A percentile compares a stretch with the other conserved stretches of the same genome.
Conservation (phyloP, 2,329 filamentous ascomycete species). For the Apiospora phragmitis region DNA sequence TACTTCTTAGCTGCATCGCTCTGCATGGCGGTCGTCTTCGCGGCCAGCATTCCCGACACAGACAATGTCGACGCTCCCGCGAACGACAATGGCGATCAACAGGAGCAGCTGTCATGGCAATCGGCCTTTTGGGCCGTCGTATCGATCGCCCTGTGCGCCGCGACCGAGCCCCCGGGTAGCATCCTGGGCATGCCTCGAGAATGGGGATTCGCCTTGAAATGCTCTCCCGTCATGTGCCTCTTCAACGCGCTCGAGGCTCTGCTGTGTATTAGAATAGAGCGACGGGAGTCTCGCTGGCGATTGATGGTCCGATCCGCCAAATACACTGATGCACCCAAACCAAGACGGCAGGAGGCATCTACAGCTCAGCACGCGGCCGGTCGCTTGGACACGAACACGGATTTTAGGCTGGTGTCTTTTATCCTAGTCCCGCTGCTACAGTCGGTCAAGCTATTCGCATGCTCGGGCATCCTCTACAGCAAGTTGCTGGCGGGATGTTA, state of each 20-base stretch:
- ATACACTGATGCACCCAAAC: neutral
- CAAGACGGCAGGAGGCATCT: neutral
- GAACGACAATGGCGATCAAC: neutral
- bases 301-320: neutral
- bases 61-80: neutral
- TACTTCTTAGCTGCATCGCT: neutral
- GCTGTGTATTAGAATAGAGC: neutral
- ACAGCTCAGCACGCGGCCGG: neutral
- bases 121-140: neutral
- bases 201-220: neutral
- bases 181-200: neutral
- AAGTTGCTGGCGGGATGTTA: neutral
- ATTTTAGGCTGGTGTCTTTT: neutral
- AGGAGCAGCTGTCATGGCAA: neutral
- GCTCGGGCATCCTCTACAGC: neutral
- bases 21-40: neutral
- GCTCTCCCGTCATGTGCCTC: neutral
- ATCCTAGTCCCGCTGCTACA: neutral
- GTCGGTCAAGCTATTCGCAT: neutral
- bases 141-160: neutral
- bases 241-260: neutral
- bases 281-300: neutral
- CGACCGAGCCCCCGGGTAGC: neutral
- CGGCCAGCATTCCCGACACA: neutral
- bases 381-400: neutral